Evolutionary conservation across 148 eudicot genomes (phyloP), one percentile per base, ranked within the genome.

Genomic region (Bassia scoparia): DNA sequence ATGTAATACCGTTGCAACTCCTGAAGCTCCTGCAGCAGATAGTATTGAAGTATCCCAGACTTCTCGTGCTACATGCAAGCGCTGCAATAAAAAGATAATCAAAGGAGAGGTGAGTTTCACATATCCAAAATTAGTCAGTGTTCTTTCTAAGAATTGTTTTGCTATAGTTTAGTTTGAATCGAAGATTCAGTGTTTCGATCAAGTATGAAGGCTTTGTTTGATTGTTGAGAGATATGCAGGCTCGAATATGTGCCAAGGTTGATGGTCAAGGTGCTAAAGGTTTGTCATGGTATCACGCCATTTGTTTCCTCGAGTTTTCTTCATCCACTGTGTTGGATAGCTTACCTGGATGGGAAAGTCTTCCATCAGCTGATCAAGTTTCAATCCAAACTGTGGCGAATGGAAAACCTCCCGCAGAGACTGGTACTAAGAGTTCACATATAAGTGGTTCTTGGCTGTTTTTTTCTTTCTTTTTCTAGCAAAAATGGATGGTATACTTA

Each of bases 201-300:
- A n/a, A n/a, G 44, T 35, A 60, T 49, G 31, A n/a, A 33, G n/a
- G 38, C 24, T 46, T 69, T 20, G 24, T 73, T 71, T 31, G 14
- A 29, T 68, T 54, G 43, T 16, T 35, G 61, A 29, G 23, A 14
- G 0, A 37, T 43, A 23, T 33, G 78, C 83, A 93, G 98, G 88
- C 89, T 55, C 96, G 99, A 24, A 77, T 92, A 77, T 96, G 97
- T 55, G 76, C 85, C 76, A 95, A 95, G 78, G 83, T 87, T 76
- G 90, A 85, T 38, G 94, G 90, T 83, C 90, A 87, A 87, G 89
- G 87, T 73, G 74, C 92, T 48, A 87, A 53, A 83, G 76, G 89
- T 54, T 82, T 92, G 83, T 78, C 89, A 74, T 96, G 99, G 99
- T 80, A 92, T 81, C 99, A 96, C 80, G 96, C 96, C 64, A 83